Evolutionary conservation across 2,329 filamentous ascomycete species (phyloP), one percentile per base, ranked within the genome.

Genomic region (Xylariomycetidae sp.): DNA sequence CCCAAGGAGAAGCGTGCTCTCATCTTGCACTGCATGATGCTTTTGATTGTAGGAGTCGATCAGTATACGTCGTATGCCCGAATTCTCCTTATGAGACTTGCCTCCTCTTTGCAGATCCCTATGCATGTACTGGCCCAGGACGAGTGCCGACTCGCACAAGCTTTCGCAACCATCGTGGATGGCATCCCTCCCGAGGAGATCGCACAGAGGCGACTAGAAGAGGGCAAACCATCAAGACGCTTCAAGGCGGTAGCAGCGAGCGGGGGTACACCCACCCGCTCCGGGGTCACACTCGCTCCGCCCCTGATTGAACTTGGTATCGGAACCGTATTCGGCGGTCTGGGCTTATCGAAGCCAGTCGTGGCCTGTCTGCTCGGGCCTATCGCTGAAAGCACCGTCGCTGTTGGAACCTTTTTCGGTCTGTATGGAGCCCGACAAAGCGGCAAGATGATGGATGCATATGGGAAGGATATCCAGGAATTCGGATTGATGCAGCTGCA

Each of bases 381-480:
- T 13, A 70, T 96, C 11, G 84, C 88, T 3, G 82, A 89, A 23
- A 92, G 84, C 41, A 77, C 82, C 5, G 74, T 92, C 12, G 68
- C 88, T 26, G 82, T 95, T 18, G 90, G 89, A 12, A 79, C 84
- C 23, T 66, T 97, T 25, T 96, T 97, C 52, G 92, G 92, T 7
- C 86, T 92, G n/a, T 95, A 94, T 54, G 85, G 85, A 27, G 80
- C 82, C 2, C 77, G 82, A 22, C 89, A 94, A 71, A 85, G 85
- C 0, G 79, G 81, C 33, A 82, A 88, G 56, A 87, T 89, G 70
- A 85, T 96, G 71, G 87, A 95, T 44, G 72, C 82, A n/a, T 94
- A 94, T 56, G 76, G 84, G 9, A 80, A 80, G 46, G 88, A 95
- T 44, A 82, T 97, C 12, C 80, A 87, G 49, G 89, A 97, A 53